Base-by-base conservation (phyloP, 176 grass and related monocot species). In the Bolboschoenus planiculmis region DNA sequence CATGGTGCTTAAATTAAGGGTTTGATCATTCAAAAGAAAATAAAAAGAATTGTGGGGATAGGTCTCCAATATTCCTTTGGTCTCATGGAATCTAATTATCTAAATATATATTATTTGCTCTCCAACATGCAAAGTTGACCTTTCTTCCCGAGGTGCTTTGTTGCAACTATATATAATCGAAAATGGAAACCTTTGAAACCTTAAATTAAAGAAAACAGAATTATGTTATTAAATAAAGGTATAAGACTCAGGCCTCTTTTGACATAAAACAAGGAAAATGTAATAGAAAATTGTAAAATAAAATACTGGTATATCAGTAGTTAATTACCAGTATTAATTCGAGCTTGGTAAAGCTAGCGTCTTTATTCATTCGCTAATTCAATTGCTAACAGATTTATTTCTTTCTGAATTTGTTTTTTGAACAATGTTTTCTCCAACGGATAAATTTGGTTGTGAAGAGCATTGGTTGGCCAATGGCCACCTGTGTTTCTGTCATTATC, bases 21-120 rank as follows among this genome's bases (percentile, higher is more conserved):
- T 11, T 29, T 50, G 42, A 5, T 16, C n/a, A 13, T 42, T 2
- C 20, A 42, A 24, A 71, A 23, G 8, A 74, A 29, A 27, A 53
- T 18, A 27, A 74, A 15, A 47, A 21, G 4, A 42, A 42, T 26
- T 74, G 70, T 29, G 70, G 70, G 70, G n/a, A 27, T 74, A 48
- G 10, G 3, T 73, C 70, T 29, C 24, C 3, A 74, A 74, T 74
- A 74, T 74, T 74, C 70, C 42, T 74, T 44, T 74, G 70, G 70
- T 74, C 23, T 74, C 42, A 48, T 47, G 70, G 70, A 74, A 74
- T 74, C 70, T 74, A 73, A n/a, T 40, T 46, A n/a, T n/a, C n/a
- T n/a, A n/a, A n/a, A n/a, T n/a, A n/a, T n/a, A 46, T 73, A 73
- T 46, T 73, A 74, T 74, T 47, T 74, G 40, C 70, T 29, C 23